phyloP scores from a whole-genome alignment of 768 basidiomycete genomes.

The Mycena albidolilacea region DNA sequence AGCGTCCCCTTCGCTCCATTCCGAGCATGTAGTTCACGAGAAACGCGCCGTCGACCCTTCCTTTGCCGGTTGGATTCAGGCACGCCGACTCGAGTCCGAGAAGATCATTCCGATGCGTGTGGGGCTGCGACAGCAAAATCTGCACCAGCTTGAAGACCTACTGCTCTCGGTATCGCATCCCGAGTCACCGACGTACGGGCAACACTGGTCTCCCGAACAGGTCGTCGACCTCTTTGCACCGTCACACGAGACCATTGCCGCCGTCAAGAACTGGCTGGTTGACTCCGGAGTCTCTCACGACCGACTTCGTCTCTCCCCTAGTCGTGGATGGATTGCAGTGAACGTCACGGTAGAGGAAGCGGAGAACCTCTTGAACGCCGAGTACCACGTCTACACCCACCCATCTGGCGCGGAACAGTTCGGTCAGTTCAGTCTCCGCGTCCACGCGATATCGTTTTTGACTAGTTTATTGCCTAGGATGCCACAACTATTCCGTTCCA shows the following conservation, averaged over 20 bases:
- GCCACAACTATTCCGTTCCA: constrained; percentile 58
- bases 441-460: not conserved
- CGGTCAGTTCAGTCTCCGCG: constrained; percentile 44
- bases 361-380: constrained; percentile 58
- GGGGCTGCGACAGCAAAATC: constrained; percentile 60
- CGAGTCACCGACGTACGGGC: constrained; percentile 59
- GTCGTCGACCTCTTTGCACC: constrained; percentile 62
- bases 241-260: constrained; percentile 50
- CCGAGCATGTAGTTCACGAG: constrained; percentile 53
- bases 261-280: constrained; percentile 58
- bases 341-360: constrained; percentile 59
- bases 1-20: not conserved
- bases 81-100: constrained; percentile 49
- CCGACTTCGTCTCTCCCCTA: constrained; percentile 50
- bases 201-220: constrained; percentile 59
- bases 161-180: constrained; percentile 62
- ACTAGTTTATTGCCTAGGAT: constrained; percentile 43
- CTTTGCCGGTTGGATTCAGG: constrained; percentile 46
- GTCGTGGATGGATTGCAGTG: constrained; percentile 58
- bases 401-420: constrained; percentile 54
- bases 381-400: constrained; percentile 59
- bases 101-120: constrained; percentile 60
- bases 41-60: constrained; percentile 51
- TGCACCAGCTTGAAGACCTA: constrained; percentile 55
- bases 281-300: constrained; percentile 52